Base-by-base conservation (phyloP, 108 stramenopile species). In the Ochromonas danica region DNA sequence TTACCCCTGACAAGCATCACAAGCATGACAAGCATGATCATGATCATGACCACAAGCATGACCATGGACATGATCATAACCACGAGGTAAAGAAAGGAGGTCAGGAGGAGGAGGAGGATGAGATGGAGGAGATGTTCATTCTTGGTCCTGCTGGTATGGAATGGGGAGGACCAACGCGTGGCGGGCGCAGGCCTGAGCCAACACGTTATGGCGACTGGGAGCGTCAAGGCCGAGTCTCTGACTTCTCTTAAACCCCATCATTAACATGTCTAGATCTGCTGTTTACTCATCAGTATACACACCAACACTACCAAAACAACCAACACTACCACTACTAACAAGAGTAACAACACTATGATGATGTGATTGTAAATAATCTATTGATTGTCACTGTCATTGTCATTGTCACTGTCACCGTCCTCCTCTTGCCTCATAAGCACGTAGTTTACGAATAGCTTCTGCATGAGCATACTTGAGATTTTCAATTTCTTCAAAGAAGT, bases 131-230 rank as follows among this genome's bases (percentile, higher is more conserved):
- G 81, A 96, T 98, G 77, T 89, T 91, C 43, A 88, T 86, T 25
- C 71, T 62, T 79, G 79, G 83, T 77, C 62, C 82, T 43, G 61
- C 80, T 51, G 71, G 86, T 43, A 63, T 80, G 39, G 97, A 98
- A 84, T 98, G 96, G 95, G 96, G 96, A 62, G 97, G 97, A 6
- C 97, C 97, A 6, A 85, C 93, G 38, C 83, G 95, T 60, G 97
- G 97, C 17, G 97, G 97, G 41, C 74, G 84, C 65, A 74, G 94
- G 40, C 84, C 91, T 30, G 97, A 98, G 83, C 97, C 97, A 14
- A 98, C 97, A 33, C 85, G 97, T 35, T 98, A 92, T 87, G 97
- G 97, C 14, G 97, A 98, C 86, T 98, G 97, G 97, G 97, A 98
- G 85, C 89, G 97, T 38, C 94, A 96, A 80, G 97, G 97, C 0